Conservation (phyloP, 192 early-diverging fungal genomes). For the Backusella mclennaniae region DNA sequence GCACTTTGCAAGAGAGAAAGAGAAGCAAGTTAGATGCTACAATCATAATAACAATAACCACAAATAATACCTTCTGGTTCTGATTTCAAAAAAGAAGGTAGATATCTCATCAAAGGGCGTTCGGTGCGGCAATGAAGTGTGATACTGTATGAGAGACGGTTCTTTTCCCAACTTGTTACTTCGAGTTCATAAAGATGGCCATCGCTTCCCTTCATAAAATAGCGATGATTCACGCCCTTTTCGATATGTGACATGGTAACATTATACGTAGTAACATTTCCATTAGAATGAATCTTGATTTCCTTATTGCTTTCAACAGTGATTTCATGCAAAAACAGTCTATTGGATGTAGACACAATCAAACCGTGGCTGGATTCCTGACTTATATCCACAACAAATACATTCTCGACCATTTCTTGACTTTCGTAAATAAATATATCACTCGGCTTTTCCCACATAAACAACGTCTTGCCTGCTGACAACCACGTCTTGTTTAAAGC, state of each 20-base stretch:
- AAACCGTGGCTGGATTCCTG: not conserved
- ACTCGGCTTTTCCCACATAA: not conserved
- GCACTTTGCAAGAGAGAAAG: not conserved
- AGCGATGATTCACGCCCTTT: not conserved
- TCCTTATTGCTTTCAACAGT: not conserved
- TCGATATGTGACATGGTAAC: not conserved
- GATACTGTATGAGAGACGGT: not conserved
- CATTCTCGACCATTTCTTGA: not conserved
- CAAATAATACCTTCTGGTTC: slow-evolving; percentile 1
- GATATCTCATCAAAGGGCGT: not conserved
- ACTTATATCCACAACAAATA: not conserved
- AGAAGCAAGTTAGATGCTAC: not conserved
- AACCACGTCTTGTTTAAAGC: not conserved
- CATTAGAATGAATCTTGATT: not conserved
- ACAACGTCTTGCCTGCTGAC: not conserved
- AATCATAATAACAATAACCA: no score
- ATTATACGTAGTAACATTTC: not conserved
- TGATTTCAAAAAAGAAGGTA: not conserved
- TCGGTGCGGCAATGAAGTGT: not conserved
- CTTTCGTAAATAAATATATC: not conserved
- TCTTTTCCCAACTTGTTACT: not conserved
- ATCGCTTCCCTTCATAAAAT: slow-evolving; percentile 5
- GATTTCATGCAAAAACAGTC: slow-evolving; percentile 6
- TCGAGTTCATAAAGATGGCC: slow-evolving; percentile 8
- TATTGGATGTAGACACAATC: not conserved